Percentiles rank a stretch among this genome's conserved stretches.
Evolutionary conservation across 1,139 yeast genomes (phyloP).

Genomic region (Taphrina wiesneri): DNA sequence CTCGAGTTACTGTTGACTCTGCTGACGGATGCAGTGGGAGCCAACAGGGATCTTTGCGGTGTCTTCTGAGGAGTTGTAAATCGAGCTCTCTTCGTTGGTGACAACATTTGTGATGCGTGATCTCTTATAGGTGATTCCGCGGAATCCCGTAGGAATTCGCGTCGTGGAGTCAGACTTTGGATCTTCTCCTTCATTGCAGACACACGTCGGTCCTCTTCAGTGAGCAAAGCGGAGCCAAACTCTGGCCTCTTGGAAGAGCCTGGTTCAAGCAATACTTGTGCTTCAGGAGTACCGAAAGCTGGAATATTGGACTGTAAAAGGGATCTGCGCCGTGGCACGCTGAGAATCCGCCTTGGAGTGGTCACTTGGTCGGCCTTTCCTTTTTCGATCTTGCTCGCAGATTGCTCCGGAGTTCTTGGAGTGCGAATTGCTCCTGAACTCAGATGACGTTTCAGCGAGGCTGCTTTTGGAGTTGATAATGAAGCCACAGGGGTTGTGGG

Average conservation of each 20-base stretch:
- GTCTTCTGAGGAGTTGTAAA: constrained; percentile 21
- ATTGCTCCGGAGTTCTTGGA: not conserved
- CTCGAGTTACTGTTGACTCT: not conserved
- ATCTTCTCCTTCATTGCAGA: constrained; percentile 20
- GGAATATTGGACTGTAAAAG: constrained; percentile 11
- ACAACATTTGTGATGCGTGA: not conserved
- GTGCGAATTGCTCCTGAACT: constrained; percentile 9
- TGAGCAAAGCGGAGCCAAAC: constrained; percentile 15
- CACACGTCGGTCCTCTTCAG: constrained; percentile 1
- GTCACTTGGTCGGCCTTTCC: not conserved
- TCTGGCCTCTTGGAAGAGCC: constrained; percentile 21
- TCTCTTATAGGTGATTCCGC: not conserved
- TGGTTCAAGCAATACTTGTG: constrained; percentile 14
- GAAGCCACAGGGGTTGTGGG: not conserved
- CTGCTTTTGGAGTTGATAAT: not conserved
- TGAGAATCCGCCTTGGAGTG: constrained; percentile 9
- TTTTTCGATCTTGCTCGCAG: not conserved
- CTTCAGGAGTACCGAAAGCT: constrained; percentile 17
- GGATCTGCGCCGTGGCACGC: constrained; percentile 9
- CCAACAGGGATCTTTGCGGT: not conserved
- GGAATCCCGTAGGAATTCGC: constrained; percentile 2
- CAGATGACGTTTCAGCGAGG: constrained; percentile 12
- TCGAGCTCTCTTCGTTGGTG: constrained; percentile 1
- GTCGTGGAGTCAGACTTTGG: constrained; percentile 23
- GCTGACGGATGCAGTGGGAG: constrained; percentile 12